phyloP scores from a whole-genome alignment of 1,139 yeast genomes.

The Yamadazyma atlantica region DNA sequence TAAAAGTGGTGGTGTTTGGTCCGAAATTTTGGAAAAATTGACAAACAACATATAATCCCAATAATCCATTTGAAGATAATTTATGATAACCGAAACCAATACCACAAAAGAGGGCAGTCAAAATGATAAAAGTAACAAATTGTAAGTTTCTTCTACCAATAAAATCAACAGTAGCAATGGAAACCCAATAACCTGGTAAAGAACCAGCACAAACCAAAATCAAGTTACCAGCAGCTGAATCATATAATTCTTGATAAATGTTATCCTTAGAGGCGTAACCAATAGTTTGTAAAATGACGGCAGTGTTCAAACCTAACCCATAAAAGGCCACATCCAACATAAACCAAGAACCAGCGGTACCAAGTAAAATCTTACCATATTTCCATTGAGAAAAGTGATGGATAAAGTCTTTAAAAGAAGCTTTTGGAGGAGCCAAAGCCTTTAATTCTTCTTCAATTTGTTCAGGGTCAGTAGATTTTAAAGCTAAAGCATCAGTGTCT shows the following conservation, averaged over 20 bases:
- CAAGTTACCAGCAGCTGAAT: slow-evolving; percentile 85
- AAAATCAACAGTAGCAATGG: slow-evolving; percentile 73
- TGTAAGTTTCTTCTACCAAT: slow-evolving; percentile 84
- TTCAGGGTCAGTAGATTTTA: slow-evolving; percentile 58
- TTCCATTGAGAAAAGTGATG: slow-evolving; percentile 84
- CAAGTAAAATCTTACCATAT: slow-evolving; percentile 79
- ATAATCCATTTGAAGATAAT: slow-evolving; percentile 57
- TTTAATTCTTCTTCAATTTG: slow-evolving; percentile 49
- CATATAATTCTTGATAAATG: slow-evolving; percentile 64
- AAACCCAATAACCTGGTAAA: slow-evolving; percentile 85
- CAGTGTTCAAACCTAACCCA: slow-evolving; percentile 80
- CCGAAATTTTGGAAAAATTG: slow-evolving; percentile 91
- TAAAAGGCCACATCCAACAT: slow-evolving; percentile 93
- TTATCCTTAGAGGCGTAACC: slow-evolving; percentile 73
- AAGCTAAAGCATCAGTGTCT: slow-evolving; percentile 50
- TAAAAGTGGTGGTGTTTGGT: slow-evolving; percentile 94
- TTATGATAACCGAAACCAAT: slow-evolving; percentile 81
- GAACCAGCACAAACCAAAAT: slow-evolving; percentile 90
- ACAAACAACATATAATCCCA: slow-evolving; percentile 71
- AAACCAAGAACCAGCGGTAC: slow-evolving; percentile 98
- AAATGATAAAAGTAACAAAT: slow-evolving; percentile 65
- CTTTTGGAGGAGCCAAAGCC: slow-evolving; percentile 54
- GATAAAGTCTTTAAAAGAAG: slow-evolving; percentile 60
- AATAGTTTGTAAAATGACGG: slow-evolving; percentile 79
- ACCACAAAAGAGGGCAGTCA: slow-evolving; percentile 66